Evolutionary conservation across 1,139 yeast genomes (phyloP), one percentile per base, ranked within the genome.

Genomic region (Yueomyces sp.): DNA sequence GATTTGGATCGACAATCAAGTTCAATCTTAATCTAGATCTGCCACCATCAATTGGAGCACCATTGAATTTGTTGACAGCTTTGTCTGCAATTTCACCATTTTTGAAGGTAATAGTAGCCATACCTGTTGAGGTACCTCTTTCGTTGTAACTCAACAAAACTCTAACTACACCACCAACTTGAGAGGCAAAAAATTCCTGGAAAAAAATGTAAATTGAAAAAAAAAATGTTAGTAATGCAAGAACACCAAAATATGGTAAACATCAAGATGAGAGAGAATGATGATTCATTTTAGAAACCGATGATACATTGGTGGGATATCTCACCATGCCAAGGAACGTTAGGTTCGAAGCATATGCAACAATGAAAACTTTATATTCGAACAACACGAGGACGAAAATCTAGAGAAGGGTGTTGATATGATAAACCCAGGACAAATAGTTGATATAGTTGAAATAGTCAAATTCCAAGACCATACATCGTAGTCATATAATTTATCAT

Each of bases 1-100:
- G 76, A 54, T 79, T 69, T 52, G 96, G 95, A 61, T 89, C 96
- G 59, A 87, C 73, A 52, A 91, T 76, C 59, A 91, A 71, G 65
- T 87, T 96, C 57, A 91, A 76, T 65, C 75, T 81, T 70, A 91
- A 75, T 60, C 73, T 81, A 52, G 76, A 67, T 47, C 81, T 75
- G 47, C 96, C 96, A 42, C 81, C 81, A 61, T 91, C 98, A 55
- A 91, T 84, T 55, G 96, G 87, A 36, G 95, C 93, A 55, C 93
- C 93, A 63, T 91, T 84, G 69, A 82, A 91, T 59, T 79, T 79
- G 57, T 78, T 78, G 57, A 84, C 86, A 39, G 96, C 96, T 53
- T 66, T 69, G 48, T 69, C 66, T 42, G 98, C 97, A 60, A 73
- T 72, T 49, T 79, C 78, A 46, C 75, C 66, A 46, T 71, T 69